Evolutionary conservation across 73 alveolate genomes (phyloP).

Genomic region (Blepharisma japonicum): DNA sequence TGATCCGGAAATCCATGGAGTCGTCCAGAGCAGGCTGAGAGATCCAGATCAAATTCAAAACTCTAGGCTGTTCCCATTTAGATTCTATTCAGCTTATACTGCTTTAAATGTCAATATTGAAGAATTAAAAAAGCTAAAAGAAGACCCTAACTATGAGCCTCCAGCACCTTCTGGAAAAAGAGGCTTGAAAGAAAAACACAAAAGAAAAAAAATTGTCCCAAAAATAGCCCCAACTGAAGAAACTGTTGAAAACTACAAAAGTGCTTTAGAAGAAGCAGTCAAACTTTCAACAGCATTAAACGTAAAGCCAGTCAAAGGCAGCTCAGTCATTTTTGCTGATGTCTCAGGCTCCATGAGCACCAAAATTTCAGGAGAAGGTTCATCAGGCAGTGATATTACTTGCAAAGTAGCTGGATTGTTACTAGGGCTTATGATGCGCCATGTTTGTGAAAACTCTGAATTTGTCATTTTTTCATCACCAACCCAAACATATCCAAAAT

Average conservation of each 20-base stretch:
- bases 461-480: not conserved
- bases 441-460: slow-evolving; percentile 24
- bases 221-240: slow-evolving; percentile 10
- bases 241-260: slow-evolving; percentile 11
- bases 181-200: not conserved
- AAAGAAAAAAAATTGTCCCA: not conserved
- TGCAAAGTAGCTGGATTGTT: slow-evolving; percentile 1
- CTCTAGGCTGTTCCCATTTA: slow-evolving; percentile 36
- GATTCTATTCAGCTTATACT: slow-evolving; percentile 36
- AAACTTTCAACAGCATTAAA: slow-evolving; percentile 14
- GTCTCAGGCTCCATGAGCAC: slow-evolving; percentile 28
- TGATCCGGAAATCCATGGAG: slow-evolving; percentile 33
- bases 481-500: not conserved
- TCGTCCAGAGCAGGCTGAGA: slow-evolving; percentile 28
- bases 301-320: slow-evolving; percentile 17
- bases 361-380: not conserved
- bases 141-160: not conserved
- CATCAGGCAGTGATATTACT: not conserved
- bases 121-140: slow-evolving; percentile 10
- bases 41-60: slow-evolving; percentile 26
- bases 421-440: slow-evolving; percentile 23
- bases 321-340: slow-evolving; percentile 8
- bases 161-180: not conserved
- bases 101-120: slow-evolving; percentile 1
- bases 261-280: slow-evolving; percentile 23